These are phyloP conservation scores for Rhododendron molle DNA, from an alignment of 148 eudicot species.

Conservation along the genomic window DNA sequence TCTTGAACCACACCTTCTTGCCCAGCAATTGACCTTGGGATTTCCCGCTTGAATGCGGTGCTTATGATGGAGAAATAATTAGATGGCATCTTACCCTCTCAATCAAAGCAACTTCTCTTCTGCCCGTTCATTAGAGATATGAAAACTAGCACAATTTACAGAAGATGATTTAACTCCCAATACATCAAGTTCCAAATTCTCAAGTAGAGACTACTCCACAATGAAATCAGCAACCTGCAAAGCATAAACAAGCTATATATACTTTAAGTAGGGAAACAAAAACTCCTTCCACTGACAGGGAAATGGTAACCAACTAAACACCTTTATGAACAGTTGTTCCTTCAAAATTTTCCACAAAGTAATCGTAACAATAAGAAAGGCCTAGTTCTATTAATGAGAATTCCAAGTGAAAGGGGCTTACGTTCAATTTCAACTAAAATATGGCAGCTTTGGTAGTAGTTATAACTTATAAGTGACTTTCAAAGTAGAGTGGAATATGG, in stretches of 20 bases:
- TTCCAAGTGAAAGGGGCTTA: not conserved
- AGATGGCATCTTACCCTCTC: constrained; percentile 53
- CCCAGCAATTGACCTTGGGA: constrained; percentile 30
- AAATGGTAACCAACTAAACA: not conserved
- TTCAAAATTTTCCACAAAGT: too few species aligned
- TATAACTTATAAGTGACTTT: not conserved
- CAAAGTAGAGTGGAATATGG: not conserved
- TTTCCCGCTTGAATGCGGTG: constrained; percentile 31
- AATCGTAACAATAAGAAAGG: not conserved
- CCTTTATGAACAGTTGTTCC: not conserved
- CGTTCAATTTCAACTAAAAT: not conserved
- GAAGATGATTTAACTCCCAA: constrained; percentile 28
- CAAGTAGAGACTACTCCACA: constrained; percentile 8
- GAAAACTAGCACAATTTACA: constrained; percentile 13
- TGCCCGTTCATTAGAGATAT: constrained; percentile 10
- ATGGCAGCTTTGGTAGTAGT: not conserved
- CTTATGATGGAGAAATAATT: constrained; percentile 43
- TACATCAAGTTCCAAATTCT: constrained; percentile 10
- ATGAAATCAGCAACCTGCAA: constrained; percentile 20
- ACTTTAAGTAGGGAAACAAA: not conserved
- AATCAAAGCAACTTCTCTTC: constrained; percentile 18
- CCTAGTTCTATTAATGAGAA: not conserved
- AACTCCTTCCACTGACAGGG: not conserved
- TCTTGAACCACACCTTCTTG: constrained; percentile 33
- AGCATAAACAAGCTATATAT: not conserved